Conservation (phyloP, 768 basidiomycete species). For the Boletus sensibilis region DNA sequence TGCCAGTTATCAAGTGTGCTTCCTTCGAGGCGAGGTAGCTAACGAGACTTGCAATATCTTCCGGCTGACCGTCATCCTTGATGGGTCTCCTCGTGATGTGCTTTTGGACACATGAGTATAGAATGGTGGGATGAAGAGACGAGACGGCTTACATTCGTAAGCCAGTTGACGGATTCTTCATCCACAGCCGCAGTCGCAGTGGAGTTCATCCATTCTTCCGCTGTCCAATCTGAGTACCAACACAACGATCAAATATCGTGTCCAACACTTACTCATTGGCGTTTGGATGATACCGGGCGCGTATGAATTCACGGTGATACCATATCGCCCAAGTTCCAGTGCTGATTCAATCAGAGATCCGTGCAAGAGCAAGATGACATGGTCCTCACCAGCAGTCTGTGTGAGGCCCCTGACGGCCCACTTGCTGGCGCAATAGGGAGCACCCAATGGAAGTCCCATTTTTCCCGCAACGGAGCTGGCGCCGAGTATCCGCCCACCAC, state of each 20-base stretch:
- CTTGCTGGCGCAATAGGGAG: slow-evolving; percentile 34
- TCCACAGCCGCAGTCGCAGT: not conserved
- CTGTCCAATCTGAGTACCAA: not conserved
- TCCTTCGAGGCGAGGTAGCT: slow-evolving; percentile 35
- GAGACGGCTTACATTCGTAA: not conserved
- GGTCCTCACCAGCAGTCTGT: slow-evolving; percentile 33
- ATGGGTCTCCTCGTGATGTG: not conserved
- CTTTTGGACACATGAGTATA: too few species aligned
- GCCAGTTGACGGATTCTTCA: not conserved
- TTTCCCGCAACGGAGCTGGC: slow-evolving; percentile 13
- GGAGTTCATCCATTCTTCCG: not conserved
- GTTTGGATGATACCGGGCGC: slow-evolving; percentile 37
- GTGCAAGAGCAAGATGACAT: not conserved
- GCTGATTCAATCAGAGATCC: not conserved
- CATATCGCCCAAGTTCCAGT: slow-evolving; percentile 29
- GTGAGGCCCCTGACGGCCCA: slow-evolving; percentile 41
- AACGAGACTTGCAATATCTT: slow-evolving; percentile 33
- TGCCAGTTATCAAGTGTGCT: slow-evolving; percentile 14
- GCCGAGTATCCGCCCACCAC: slow-evolving; percentile 54
- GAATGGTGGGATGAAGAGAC: not conserved
- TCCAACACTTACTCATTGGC: slow-evolving; percentile 23
- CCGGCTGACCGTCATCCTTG: slow-evolving; percentile 26
- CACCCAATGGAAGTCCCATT: not conserved
- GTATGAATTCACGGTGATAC: slow-evolving; percentile 39
- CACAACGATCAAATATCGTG: not conserved